Conservation (phyloP, 495 filamentous ascomycete genomes). For the Corynascus novoguineensis region DNA sequence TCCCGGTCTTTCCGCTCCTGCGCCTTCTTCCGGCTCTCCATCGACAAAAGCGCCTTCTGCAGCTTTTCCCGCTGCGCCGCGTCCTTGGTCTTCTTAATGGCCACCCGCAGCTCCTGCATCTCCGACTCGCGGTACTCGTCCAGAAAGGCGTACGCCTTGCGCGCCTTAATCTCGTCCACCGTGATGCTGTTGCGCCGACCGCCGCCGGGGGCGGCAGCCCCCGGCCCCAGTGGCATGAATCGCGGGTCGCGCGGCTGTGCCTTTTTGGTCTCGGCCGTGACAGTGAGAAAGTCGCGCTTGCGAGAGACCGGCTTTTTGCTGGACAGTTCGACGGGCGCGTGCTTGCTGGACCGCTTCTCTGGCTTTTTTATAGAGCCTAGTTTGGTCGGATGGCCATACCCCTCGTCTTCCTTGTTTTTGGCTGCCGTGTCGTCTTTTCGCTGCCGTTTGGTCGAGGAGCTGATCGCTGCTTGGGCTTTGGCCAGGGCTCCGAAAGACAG, state of each 20-base stretch:
- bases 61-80: conserved; percentile 56
- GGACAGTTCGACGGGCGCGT: conserved; percentile 75
- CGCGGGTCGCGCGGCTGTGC: conserved; percentile 72
- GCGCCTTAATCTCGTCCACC: conserved; percentile 50
- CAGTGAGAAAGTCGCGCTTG: conserved; percentile 61
- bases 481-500: conserved; percentile 85
- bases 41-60: conserved; percentile 59
- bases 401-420: conserved; percentile 13
- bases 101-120: conserved; percentile 62
- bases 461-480: conserved; percentile 70
- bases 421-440: background rate
- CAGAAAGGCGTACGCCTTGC: conserved; percentile 75
- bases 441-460: conserved; percentile 24
- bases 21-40: conserved; percentile 64
- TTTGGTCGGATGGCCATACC: conserved; percentile 6
- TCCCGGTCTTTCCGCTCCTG: conserved; percentile 61
- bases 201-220: conserved; percentile 34
- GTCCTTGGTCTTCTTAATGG: conserved; percentile 63
- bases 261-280: conserved; percentile 50
- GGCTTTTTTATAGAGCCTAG: conserved; percentile 9
- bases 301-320: conserved; percentile 79
- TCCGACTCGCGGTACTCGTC: conserved; percentile 77
- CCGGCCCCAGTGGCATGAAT: conserved; percentile 53
- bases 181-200: conserved; percentile 22
- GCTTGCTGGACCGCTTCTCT: conserved; percentile 62